Evolutionary conservation across 1,139 yeast species (phyloP).

Genomic region (Saccharomyces hybrid): DNA sequence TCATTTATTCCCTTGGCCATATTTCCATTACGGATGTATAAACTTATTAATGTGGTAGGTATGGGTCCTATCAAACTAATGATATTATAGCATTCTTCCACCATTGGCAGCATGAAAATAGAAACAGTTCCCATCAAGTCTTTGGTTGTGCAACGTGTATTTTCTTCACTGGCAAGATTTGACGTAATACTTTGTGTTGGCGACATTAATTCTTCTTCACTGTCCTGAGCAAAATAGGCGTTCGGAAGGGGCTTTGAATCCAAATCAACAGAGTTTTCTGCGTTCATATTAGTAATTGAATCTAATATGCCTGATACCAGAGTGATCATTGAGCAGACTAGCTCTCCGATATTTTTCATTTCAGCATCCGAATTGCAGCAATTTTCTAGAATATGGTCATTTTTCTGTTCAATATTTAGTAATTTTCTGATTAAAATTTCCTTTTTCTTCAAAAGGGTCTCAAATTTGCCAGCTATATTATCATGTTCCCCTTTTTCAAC

Average conservation of each 20-base stretch:
- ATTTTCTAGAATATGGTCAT: not conserved
- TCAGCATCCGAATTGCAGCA: not conserved
- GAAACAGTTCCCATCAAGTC: not conserved
- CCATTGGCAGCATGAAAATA: not conserved
- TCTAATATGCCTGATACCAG: not conserved
- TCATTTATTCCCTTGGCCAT: conserved; percentile 3
- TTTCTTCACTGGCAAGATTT: not conserved
- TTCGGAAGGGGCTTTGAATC: not conserved
- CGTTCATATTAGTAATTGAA: not conserved
- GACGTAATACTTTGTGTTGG: not conserved
- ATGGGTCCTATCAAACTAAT: not conserved
- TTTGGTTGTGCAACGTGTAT: not conserved
- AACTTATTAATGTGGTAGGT: not conserved
- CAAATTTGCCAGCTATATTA: not conserved
- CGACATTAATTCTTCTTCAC: not conserved
- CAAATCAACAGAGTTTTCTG: not conserved
- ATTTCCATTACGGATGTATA: not conserved
- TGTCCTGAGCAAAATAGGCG: not conserved
- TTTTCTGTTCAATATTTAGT: not conserved
- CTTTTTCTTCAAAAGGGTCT: not conserved
- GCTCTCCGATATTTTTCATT: not conserved
- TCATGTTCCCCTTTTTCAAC: not conserved
- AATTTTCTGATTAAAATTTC: not conserved
- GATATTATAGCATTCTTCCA: not conserved
- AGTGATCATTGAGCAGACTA: not conserved